Conservation (phyloP, 352 stramenopile species). For the Sclerospora graminicola region DNA sequence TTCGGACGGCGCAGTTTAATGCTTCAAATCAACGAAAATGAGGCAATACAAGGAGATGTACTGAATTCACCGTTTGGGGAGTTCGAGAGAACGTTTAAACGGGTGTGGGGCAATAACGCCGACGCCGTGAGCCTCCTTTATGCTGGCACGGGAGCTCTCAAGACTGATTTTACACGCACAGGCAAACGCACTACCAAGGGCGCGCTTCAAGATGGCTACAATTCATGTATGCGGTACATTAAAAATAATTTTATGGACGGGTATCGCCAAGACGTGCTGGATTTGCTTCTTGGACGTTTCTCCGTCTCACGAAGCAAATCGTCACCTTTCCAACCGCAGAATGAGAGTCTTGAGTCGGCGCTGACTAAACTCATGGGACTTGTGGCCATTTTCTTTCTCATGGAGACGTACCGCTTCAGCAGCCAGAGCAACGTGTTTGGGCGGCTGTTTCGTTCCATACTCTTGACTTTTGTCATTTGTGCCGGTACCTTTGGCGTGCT, state of each 20-base stretch:
- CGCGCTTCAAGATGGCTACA: constrained; percentile 90
- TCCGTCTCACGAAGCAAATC: constrained; percentile 35
- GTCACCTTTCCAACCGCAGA: constrained; percentile 33
- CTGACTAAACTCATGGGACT: constrained; percentile 42
- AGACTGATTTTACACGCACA: constrained; percentile 93
- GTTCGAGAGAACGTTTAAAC: constrained; percentile 75
- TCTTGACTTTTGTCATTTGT: constrained; percentile 43
- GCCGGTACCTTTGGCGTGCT: constrained; percentile 38
- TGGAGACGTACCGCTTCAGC: constrained; percentile 41
- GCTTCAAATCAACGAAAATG: constrained; percentile 66
- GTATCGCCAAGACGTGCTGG: constrained; percentile 89
- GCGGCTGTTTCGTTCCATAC: constrained; percentile 38
- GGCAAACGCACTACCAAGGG: constrained; percentile 90
- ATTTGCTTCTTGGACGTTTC: constrained; percentile 81
- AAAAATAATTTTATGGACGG: constrained; percentile 95
- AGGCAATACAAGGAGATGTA: constrained; percentile 58
- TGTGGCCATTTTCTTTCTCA: constrained; percentile 42
- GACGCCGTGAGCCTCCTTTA: constrained; percentile 92
- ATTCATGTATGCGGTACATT: constrained; percentile 91
- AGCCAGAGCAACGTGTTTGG: constrained; percentile 39
- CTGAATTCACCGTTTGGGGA: constrained; percentile 50
- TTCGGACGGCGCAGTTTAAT: constrained; percentile 86
- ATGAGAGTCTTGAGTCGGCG: constrained; percentile 48
- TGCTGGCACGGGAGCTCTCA: constrained; percentile 90
- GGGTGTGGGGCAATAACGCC: constrained; percentile 93